Base-by-base conservation (phyloP, 106 monocot species). In the Hemerocallis citrina region DNA sequence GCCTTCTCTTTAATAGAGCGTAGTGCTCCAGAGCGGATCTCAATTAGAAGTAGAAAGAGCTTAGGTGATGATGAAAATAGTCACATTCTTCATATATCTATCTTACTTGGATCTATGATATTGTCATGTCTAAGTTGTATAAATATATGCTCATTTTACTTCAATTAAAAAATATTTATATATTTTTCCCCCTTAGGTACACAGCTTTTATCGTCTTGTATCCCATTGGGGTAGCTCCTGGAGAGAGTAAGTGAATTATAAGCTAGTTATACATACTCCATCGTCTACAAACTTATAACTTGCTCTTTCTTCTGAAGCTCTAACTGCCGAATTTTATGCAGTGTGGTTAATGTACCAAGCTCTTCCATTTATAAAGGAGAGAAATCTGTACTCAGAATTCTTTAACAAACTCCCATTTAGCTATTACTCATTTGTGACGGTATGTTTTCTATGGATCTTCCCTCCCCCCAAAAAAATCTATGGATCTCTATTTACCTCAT, bases 171-270 rank as follows among this genome's bases (percentile, higher is more conserved):
- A 52, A 5, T 6, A 24, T 28, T 35, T n/a, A n/a, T n/a, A n/a
- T n/a, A n/a, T 38, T 36, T 27, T 74, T 54, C 17, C 10, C 24
- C 42, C 29, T 49, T 54, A 93, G 93, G 77, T 93, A 93, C 57
- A 89, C 93, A 42, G 89, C 89, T 31, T 93, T 93, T 72, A 85
- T 93, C 39, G 16, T 79, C 54, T 64, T 93, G 69, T 93, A 93
- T 62, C 93, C 93, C 30, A 72, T 82, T 74, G 92, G 93, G 24
- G 65, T 93, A 28, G 76, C 45, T 65, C 85, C 89, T 5, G 89
- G 93, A 74, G 93, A 89, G 77, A 93, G 93, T 89, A 66, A 93
- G 89, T 25, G 13, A 3, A 34, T 10, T n/a, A 21, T 7, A 19
- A 5, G 10, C 45, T 14, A 44, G 9, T 49, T 46, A 29, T 7